Percentiles rank a stretch among this genome's conserved stretches.
Conservation (phyloP, 768 basidiomycete genomes). For the Rhizopogon salebrosus region DNA sequence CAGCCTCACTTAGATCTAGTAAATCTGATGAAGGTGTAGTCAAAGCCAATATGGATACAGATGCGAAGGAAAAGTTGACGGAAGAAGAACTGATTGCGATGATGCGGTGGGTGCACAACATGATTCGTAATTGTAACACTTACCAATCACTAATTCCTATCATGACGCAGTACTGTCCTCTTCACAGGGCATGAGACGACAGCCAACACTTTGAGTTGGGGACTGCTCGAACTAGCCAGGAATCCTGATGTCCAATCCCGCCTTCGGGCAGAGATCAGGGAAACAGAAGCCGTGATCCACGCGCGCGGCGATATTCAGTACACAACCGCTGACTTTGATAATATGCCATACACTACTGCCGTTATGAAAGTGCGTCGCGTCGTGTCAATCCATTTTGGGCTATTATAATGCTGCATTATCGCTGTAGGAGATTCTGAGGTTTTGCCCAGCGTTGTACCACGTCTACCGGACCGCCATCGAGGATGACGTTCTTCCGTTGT, state of each 20-base stretch:
- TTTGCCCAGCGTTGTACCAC: constrained; percentile 28
- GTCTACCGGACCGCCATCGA: constrained; percentile 24
- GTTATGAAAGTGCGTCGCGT: constrained; percentile 14
- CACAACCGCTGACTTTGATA: constrained; percentile 10
- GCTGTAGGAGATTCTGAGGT: constrained; percentile 26
- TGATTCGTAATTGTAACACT: background rate
- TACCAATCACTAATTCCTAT: background rate
- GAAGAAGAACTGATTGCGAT: constrained; percentile 46
- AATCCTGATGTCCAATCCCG: constrained; percentile 8
- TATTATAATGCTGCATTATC: background rate
- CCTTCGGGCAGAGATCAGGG: constrained; percentile 12
- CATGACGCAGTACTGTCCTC: constrained; percentile 30
- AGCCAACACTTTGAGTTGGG: constrained; percentile 37
- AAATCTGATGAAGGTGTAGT: background rate
- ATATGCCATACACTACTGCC: background rate
- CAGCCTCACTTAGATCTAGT: background rate
- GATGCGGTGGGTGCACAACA: constrained; percentile 29
- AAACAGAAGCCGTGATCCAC: background rate
- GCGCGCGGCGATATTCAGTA: constrained; percentile 10
- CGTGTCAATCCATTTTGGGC: background rate
- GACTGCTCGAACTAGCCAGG: constrained; percentile 14
- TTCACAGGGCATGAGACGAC: constrained; percentile 54
- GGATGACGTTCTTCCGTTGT: constrained; percentile 33
- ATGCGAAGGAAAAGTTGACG: constrained; percentile 17
- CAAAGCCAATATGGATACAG: constrained; percentile 39